These are phyloP conservation scores for Termitomyces sp. DNA, from an alignment of 768 basidiomycete genomes.

Conservation along the genomic window DNA sequence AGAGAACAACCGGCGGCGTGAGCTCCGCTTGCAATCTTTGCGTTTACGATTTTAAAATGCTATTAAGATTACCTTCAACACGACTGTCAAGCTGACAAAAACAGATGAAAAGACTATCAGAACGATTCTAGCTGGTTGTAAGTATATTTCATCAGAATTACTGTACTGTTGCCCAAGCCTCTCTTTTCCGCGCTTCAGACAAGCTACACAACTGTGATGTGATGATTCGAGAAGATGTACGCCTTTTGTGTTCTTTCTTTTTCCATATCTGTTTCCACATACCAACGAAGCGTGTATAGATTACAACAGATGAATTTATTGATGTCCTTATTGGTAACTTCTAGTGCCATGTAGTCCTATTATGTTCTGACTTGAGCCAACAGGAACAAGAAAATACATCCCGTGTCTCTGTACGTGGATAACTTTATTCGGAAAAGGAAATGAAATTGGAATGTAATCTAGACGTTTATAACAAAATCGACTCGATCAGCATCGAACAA, in stretches of 20 bases:
- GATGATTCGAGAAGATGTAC: slow-evolving; percentile 96
- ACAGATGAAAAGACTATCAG: slow-evolving; percentile 95
- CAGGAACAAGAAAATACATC: slow-evolving; percentile 91
- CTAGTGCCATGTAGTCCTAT: not conserved
- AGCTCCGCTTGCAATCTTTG: slow-evolving; percentile 20
- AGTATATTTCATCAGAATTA: slow-evolving; percentile 16
- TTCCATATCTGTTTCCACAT: not conserved
- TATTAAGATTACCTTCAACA: slow-evolving; percentile 79
- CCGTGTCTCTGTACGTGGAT: slow-evolving; percentile 75
- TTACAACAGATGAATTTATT: slow-evolving; percentile 94
- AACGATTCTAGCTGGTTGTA: slow-evolving; percentile 86
- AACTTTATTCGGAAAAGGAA: not conserved
- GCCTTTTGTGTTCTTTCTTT: not conserved
- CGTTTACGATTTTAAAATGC: slow-evolving; percentile 3
- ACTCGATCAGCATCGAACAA: slow-evolving; percentile 78
- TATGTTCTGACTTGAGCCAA: not conserved
- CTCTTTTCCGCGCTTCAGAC: slow-evolving; percentile 37
- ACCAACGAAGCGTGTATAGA: slow-evolving; percentile 38
- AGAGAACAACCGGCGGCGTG: slow-evolving; percentile 88
- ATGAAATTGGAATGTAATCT: not conserved
- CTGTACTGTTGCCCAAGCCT: not conserved
- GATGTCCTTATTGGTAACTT: slow-evolving; percentile 87
- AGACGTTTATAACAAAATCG: slow-evolving; percentile 98
- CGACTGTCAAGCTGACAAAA: slow-evolving; percentile 89
- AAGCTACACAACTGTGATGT: slow-evolving; percentile 94